Percentiles rank a stretch among this genome's conserved stretches.
Evolutionary conservation across 179 eudicot genomes (phyloP).

Genomic region (Spinacia oleracea): DNA sequence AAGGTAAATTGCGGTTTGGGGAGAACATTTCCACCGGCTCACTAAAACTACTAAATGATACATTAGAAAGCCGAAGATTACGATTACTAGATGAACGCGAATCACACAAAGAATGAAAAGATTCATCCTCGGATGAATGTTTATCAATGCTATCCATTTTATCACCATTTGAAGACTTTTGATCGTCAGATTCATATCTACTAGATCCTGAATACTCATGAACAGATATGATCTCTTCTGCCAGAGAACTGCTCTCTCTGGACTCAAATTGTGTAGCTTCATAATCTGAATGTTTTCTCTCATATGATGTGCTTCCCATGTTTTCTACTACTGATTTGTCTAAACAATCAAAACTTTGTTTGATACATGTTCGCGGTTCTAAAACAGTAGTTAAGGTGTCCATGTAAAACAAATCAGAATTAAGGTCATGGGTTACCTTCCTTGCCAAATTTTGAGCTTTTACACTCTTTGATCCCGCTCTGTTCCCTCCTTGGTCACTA

Average conservation of each 20-base stretch:
- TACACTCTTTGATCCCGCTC: conserved; percentile 33
- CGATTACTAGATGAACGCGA: conserved; percentile 47
- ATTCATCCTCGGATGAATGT: conserved; percentile 66
- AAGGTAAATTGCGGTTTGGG: conserved; percentile 29
- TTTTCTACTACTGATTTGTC: conserved; percentile 14
- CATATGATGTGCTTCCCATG: conserved; percentile 25
- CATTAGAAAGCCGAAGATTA: conserved; percentile 55
- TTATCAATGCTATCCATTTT: conserved; percentile 28
- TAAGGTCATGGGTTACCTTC: conserved; percentile 59
- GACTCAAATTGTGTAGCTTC: conserved; percentile 19
- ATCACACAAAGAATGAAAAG: conserved; percentile 68
- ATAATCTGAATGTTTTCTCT: conserved; percentile 28
- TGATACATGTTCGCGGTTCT: conserved; percentile 44
- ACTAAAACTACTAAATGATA: conserved; percentile 47
- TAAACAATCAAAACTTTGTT: conserved; percentile 25
- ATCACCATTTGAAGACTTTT: conserved; percentile 34
- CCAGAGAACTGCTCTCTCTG: conserved; percentile 23
- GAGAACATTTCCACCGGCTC: conserved; percentile 44
- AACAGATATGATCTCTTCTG: conserved; percentile 49
- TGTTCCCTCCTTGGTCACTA: conserved; percentile 34
- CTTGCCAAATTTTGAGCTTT: conserved; percentile 43
- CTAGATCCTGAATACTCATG: conserved; percentile 51
- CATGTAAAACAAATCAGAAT: conserved; percentile 58
- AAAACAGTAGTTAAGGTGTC: conserved; percentile 51
- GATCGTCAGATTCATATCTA: conserved; percentile 45